A percentile compares a stretch with the other conserved stretches of the same genome.
phyloP scores from a whole-genome alignment of 2,329 filamentous ascomycete species.

The Colletotrichum abscissum region DNA sequence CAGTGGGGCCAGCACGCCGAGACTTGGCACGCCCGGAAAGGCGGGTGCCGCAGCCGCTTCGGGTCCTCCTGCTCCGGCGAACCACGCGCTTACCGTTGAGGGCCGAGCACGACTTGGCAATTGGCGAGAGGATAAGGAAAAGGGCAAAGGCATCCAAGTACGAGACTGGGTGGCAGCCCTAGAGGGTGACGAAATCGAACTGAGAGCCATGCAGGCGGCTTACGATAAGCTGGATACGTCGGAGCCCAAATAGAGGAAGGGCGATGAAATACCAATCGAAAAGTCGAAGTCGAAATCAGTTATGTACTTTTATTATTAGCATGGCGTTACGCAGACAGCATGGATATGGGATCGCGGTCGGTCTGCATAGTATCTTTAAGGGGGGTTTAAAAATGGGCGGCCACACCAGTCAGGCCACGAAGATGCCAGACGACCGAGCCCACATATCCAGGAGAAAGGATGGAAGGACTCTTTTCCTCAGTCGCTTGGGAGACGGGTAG shows the following conservation, averaged over 20 bases:
- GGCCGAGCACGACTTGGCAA: conserved; percentile 75
- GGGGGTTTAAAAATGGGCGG: background rate
- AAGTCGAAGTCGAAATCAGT: conserved; percentile 6
- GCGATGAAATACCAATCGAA: background rate
- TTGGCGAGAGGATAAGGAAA: conserved; percentile 82
- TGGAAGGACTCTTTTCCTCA: background rate
- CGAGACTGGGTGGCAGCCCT: conserved; percentile 84
- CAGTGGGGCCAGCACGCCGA: conserved; percentile 65
- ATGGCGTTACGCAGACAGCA: conserved; percentile 44
- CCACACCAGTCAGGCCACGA: background rate
- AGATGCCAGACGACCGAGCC: conserved; percentile 5
- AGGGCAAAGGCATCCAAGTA: conserved; percentile 83
- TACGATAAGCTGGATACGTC: conserved; percentile 65
- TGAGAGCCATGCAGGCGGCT: conserved; percentile 69
- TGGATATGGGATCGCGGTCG: conserved; percentile 24
- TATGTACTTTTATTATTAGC: conserved; percentile 45
- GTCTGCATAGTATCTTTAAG: conserved; percentile 9
- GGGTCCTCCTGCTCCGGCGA: conserved; percentile 44
- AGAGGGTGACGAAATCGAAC: conserved; percentile 80
- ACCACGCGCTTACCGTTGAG: conserved; percentile 63
- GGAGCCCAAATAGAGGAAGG: conserved; percentile 48
- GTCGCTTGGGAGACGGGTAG: background rate
- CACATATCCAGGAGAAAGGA: background rate
- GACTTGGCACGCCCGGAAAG: conserved; percentile 49
- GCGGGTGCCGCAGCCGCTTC: conserved; percentile 47